Evolutionary conservation across 2,329 filamentous ascomycete genomes (phyloP), one percentile per base, ranked within the genome.

Genomic region (Neocatenulostroma microsporum): DNA sequence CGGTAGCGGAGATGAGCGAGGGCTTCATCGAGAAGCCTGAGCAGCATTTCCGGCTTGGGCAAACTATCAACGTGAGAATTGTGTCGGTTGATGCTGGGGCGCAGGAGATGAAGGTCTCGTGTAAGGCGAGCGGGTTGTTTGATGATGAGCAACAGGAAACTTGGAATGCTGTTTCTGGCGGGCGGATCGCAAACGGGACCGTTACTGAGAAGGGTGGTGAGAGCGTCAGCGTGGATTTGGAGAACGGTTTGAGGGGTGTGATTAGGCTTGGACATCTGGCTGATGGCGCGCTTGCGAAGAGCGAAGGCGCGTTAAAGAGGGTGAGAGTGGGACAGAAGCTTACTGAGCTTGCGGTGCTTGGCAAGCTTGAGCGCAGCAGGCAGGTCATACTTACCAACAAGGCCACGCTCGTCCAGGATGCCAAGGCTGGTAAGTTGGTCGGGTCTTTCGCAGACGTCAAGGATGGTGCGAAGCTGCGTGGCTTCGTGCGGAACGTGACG

Each of bases 1-100:
- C 91, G 2, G 80, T 94, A 1, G 84, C 84, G 1, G 89, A 98
- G 62, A 98, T 98, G 91, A 96, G 91, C 58, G 91, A 98, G 59
- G 87, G 88, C 9, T 95, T 82, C 56, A 95, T 98, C 53, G 76
- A 82, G 48, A 84, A 95, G 54, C 87, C 91, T 4, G 77, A 76
- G 30, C 80, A 93, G 54, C 88, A 96, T 62, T 98, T 98, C 67
- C 79, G 82, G 23, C 65, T 79, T 28, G 93, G 91, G 1, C 91
- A 98, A 59, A 89, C 94, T 2, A 82, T 98, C 47, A 93, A 78
- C 53, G 84, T 95, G 14, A 84, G 89, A 53, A 78, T 93, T n/a
- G 62, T 94, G 21, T 83, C 81, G 33, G 78, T 95, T 33, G 79
- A 94, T 49, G 67, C 78, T 1, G 77, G 82, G 39, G 69, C 74